phyloP scores from a whole-genome alignment of 1,284 basidiomycete species.

The Cystobasidiaceae sp. region DNA sequence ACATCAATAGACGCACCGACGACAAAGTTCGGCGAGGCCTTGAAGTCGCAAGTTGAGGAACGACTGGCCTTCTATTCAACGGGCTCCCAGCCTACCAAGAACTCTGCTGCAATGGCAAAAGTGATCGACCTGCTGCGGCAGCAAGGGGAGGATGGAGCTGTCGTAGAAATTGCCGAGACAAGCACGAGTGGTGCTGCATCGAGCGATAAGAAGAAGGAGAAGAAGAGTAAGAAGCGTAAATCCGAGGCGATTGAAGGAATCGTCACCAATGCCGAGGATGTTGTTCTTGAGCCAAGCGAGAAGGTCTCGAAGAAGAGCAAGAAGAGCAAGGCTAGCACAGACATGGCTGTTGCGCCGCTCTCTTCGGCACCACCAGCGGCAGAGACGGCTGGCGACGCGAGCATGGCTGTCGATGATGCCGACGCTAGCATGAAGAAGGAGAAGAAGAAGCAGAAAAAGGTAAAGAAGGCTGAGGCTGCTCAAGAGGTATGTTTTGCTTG shows the following conservation, averaged over 20 bases:
- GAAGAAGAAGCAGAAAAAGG: conserved; percentile 36
- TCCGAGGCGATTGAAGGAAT: conserved; percentile 15
- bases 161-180: conserved; percentile 31
- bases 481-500: too few relatives aligned
- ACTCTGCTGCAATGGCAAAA: conserved; percentile 32
- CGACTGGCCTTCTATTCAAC: conserved; percentile 85
- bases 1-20: conserved; percentile 57
- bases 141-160: conserved; percentile 31
- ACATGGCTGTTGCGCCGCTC: conserved; percentile 21
- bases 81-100: conserved; percentile 42
- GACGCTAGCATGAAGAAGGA: neutral
- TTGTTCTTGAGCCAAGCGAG: conserved; percentile 18
- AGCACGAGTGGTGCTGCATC: conserved; percentile 23
- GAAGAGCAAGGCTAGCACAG: conserved; percentile 29
- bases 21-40: conserved; percentile 89
- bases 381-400: neutral
- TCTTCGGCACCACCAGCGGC: conserved; percentile 21
- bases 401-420: conserved; percentile 9
- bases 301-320: conserved; percentile 32
- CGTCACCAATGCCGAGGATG: neutral
- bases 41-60: conserved; percentile 92
- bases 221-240: conserved; percentile 35
- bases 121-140: conserved; percentile 32
- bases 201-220: conserved; percentile 41
- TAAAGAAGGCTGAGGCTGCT: conserved; percentile 29